These are phyloP conservation scores for Phellinidium pouzarii DNA, from an alignment of 1,284 basidiomycete genomes.

Conservation along the genomic window DNA sequence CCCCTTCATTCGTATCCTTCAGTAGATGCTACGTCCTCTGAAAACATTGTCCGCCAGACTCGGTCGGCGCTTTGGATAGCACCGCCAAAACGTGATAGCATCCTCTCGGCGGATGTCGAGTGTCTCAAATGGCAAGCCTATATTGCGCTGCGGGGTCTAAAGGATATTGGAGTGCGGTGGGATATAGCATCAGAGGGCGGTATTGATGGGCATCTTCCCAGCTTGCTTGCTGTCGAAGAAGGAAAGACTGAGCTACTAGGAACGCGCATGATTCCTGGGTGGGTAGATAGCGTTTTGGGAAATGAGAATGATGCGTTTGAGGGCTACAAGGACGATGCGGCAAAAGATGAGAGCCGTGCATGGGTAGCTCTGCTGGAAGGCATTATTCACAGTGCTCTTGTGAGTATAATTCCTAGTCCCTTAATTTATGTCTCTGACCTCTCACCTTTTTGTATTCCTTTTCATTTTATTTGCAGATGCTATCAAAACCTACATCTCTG, in stretches of 20 bases:
- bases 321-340: constrained; percentile 52
- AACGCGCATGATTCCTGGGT: constrained; percentile 59
- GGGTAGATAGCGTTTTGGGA: constrained; percentile 51
- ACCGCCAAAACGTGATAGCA: constrained; percentile 35
- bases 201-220: constrained; percentile 58
- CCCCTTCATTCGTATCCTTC: constrained; percentile 42
- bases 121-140: constrained; percentile 84
- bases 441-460: constrained; percentile 3
- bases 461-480: constrained; percentile 32
- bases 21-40: constrained; percentile 26
- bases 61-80: constrained; percentile 61
- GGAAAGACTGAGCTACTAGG: constrained; percentile 48
- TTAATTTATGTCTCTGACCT: not conserved
- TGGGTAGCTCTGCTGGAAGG: constrained; percentile 74
- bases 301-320: constrained; percentile 44
- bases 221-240: constrained; percentile 40
- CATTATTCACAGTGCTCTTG: constrained; percentile 65
- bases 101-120: constrained; percentile 68
- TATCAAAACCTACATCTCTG: constrained; percentile 38
- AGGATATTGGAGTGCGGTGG: constrained; percentile 48
- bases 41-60: constrained; percentile 22
- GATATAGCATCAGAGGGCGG: constrained; percentile 63
- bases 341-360: constrained; percentile 67
- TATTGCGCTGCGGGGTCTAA: constrained; percentile 59
- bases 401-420: constrained; percentile 30